Conservation (phyloP, 2,329 filamentous ascomycete genomes). For the Xylariaceae sp. region DNA sequence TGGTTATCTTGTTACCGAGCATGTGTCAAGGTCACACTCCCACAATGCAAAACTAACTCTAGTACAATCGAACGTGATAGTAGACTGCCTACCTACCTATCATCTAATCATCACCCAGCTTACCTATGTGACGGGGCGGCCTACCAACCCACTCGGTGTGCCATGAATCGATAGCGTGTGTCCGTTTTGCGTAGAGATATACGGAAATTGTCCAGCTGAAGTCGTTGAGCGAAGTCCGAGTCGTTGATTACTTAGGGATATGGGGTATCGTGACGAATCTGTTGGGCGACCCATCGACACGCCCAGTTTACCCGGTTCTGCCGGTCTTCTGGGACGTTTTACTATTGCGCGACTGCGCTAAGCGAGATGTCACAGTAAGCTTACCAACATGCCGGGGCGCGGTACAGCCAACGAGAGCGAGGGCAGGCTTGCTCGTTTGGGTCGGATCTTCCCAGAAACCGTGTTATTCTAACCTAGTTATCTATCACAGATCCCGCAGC, state of each 20-base stretch:
- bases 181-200: neutral
- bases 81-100: no score
- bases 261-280: neutral
- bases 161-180: no score
- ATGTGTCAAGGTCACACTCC: neutral
- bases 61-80: slow-evolving; percentile 2
- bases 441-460: neutral
- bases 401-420: neutral
- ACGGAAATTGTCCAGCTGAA: no score
- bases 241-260: neutral
- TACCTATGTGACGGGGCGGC: no score
- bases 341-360: neutral
- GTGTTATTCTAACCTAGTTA: neutral
- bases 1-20: slow-evolving; percentile 8
- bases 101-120: no score
- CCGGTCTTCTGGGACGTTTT: neutral
- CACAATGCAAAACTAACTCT: neutral
- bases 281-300: neutral
- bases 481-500: neutral
- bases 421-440: neutral
- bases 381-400: neutral
- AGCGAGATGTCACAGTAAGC: neutral
- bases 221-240: no score
- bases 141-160: no score
- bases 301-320: neutral